Base-by-base conservation (phyloP, 805 yeast genomes). In the Candida odintsovae region DNA sequence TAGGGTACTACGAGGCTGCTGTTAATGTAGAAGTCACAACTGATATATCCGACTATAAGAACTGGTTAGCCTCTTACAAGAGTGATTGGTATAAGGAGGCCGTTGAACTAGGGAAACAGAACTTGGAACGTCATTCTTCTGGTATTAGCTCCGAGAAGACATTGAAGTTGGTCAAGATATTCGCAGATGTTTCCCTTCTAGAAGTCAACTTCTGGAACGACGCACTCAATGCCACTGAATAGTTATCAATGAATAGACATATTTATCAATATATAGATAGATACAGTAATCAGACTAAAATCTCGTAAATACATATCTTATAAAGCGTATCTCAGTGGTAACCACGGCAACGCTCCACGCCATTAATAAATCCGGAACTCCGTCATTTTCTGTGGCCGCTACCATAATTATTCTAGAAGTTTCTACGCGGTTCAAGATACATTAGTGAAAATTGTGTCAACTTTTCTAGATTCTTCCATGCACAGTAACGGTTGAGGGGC, bases 201-300 rank as follows among this genome's bases (percentile, higher is more conserved):
- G 95, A 86, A 62, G 70, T 78, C 21, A 72, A 68, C 20, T 86
- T 86, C 59, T 86, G 95, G 95, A 73, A 76, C 56, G 84, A 69
- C 12, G 68, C 71, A 2, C 42, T 66, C 4, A 36, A 36, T 7
- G 36, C 36, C 15, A 33, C 36, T 33, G 36, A 33, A n/a, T 33
- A 33, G 35, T 15, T 18, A 25, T 9, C 28, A 11, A 7, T 9
- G 12, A 25, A 25, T 25, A 25, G 8, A 10, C 28, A 4, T 8
- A 10, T 9, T 25, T 25, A 7, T 25, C 28, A 6, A 22, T n/a
- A n/a, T n/a, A n/a, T n/a, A n/a, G n/a, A n/a, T n/a, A n/a, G n/a
- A n/a, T n/a, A n/a, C n/a, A n/a, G n/a, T n/a, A n/a, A n/a, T n/a
- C n/a, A n/a, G n/a, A n/a, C 23, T 8, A 6, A 8, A 8, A 22